phyloP scores from a whole-genome alignment of 2,329 filamentous ascomycete genomes.

The Cladophialophora psammophila region DNA sequence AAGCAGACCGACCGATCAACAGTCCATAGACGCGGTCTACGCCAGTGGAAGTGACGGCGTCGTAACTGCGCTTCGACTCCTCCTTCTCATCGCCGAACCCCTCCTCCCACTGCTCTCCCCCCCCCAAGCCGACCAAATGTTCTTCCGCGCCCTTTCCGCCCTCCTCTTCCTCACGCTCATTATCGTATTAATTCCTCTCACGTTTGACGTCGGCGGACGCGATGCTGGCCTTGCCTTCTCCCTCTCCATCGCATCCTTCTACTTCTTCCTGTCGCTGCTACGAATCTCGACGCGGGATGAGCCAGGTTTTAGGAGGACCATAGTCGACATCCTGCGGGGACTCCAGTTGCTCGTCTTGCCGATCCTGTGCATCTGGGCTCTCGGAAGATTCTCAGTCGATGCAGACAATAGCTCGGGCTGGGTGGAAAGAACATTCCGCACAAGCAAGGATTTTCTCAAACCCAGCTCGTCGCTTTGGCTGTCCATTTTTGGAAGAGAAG shows the following conservation, averaged over 20 bases:
- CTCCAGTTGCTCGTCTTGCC: constrained; percentile 90
- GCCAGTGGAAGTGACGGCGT: not conserved
- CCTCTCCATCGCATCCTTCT: constrained; percentile 85
- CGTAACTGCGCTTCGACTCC: constrained; percentile 9
- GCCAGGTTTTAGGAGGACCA: constrained; percentile 75
- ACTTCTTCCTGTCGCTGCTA: constrained; percentile 83
- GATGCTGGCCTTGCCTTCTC: constrained; percentile 95
- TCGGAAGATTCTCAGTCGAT: constrained; percentile 95
- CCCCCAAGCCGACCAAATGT: constrained; percentile 64
- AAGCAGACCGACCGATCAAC: not conserved
- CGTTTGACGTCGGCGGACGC: constrained; percentile 96
- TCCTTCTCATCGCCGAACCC: constrained; percentile 54
- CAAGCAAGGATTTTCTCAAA: constrained; percentile 60
- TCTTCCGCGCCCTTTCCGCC: constrained; percentile 80
- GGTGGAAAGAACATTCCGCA: constrained; percentile 79
- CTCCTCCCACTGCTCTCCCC: constrained; percentile 52
- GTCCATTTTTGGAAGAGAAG: constrained; percentile 88
- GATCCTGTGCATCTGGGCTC: constrained; percentile 86
- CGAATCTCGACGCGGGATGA: constrained; percentile 80
- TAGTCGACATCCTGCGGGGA: constrained; percentile 73
- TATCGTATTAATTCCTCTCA: constrained; percentile 92
- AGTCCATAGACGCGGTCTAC: not conserved
- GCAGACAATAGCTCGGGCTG: constrained; percentile 74
- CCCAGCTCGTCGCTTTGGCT: constrained; percentile 72
- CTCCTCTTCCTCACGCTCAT: constrained; percentile 88